phyloP scores from a whole-genome alignment of 176 grass and related monocot species.

The bread wheat (Triticum aestivum) region IWGSC_CS_RefSeq_v2.1 NC_057796.1:468984533-468985032 shows the following conservation, averaged over 20 bases:
- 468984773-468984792: conserved; percentile 96
- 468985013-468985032: too few species aligned
- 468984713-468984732: conserved; percentile 46
- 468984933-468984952: not conserved
- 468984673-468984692: conserved; percentile 12
- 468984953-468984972: too few species aligned
- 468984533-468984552: not conserved
- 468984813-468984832: conserved; percentile 94
- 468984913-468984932: conserved; percentile 4
- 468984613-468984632: not conserved
- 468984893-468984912: not conserved
- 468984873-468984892: conserved; percentile 18
- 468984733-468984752: conserved; percentile 99
- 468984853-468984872: conserved; percentile 14
- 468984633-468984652: not conserved
- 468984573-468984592: not conserved
- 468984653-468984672: not conserved
- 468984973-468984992: too few species aligned
- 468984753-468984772: conserved; percentile 99
- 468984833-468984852: conserved; percentile 87
- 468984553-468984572: not conserved
- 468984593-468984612: not conserved
- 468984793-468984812: conserved; percentile 97
- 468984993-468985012: too few species aligned
- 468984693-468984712: conserved; percentile 20